These are phyloP conservation scores for Trichothecium sympodiale DNA, from an alignment of 2,329 filamentous ascomycete genomes.

Conservation along the genomic window DNA sequence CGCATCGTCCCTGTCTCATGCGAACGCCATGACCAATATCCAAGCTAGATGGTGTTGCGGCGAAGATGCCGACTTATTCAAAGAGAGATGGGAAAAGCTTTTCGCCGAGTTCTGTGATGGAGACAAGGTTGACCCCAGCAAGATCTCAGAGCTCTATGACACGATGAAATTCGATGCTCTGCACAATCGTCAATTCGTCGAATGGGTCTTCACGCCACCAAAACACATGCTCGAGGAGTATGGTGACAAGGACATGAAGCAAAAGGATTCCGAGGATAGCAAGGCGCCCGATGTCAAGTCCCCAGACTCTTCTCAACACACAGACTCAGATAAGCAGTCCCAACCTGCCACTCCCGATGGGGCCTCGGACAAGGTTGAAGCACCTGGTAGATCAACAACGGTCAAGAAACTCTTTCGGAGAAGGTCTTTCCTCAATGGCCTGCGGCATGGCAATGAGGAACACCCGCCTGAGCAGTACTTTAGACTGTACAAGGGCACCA, in stretches of 20 bases:
- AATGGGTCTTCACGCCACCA: conserved; percentile 93
- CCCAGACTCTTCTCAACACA: too few species aligned
- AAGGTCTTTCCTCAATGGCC: conserved; percentile 46
- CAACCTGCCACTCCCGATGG: too few species aligned
- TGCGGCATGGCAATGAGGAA: conserved; percentile 39
- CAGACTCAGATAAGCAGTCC: too few species aligned
- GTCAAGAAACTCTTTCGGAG: conserved; percentile 40
- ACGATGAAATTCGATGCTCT: conserved; percentile 99
- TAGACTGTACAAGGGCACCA: conserved; percentile 73
- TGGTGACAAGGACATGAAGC: conserved; percentile 22
- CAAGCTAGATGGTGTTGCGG: conserved; percentile 93
- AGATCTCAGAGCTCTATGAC: conserved; percentile 96
- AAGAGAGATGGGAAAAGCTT: conserved; percentile 95
- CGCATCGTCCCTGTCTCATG: conserved; percentile 44
- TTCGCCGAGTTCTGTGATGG: conserved; percentile 94
- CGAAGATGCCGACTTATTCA: conserved; percentile 89
- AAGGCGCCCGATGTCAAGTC: conserved; percentile 17
- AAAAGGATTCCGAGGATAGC: conserved; percentile 5
- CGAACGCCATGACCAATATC: conserved; percentile 55
- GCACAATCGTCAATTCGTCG: conserved; percentile 90
- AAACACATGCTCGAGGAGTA: conserved; percentile 56
- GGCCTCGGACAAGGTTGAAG: conserved; percentile 11
- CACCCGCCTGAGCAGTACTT: conserved; percentile 67
- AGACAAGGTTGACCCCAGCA: conserved; percentile 97
- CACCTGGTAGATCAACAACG: background rate